phyloP scores from a whole-genome alignment of 1,284 basidiomycete genomes.

The Ustanciosporium gigantosporum region DNA sequence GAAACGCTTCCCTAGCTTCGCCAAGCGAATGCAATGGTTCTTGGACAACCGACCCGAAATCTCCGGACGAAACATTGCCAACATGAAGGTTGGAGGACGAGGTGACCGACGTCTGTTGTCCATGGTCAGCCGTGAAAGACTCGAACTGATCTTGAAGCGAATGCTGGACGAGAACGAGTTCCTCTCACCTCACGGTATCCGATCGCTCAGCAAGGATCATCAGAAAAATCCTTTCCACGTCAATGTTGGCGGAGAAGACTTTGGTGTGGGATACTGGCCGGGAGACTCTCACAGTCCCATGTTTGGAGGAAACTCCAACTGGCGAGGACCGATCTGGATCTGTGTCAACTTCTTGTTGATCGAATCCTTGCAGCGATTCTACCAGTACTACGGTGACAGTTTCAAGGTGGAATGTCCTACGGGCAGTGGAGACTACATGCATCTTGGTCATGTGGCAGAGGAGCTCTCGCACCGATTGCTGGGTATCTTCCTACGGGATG shows the following conservation, averaged over 20 bases:
- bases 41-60: slow-evolving; percentile 87
- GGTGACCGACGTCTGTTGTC: slow-evolving; percentile 87
- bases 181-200: slow-evolving; percentile 87
- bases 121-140: slow-evolving; percentile 84
- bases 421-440: slow-evolving; percentile 90
- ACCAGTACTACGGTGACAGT: slow-evolving; percentile 63
- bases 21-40: slow-evolving; percentile 98
- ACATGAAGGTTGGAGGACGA: slow-evolving; percentile 67
- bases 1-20: slow-evolving; percentile 92
- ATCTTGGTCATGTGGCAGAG: slow-evolving; percentile 86
- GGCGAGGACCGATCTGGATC: slow-evolving; percentile 84
- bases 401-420: slow-evolving; percentile 84
- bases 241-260: slow-evolving; percentile 85
- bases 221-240: slow-evolving; percentile 92
- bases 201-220: slow-evolving; percentile 82
- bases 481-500: slow-evolving; percentile 90
- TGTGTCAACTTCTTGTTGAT: slow-evolving; percentile 87
- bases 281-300: slow-evolving; percentile 94
- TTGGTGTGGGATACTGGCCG: slow-evolving; percentile 95
- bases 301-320: slow-evolving; percentile 95
- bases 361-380: slow-evolving; percentile 91
- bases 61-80: slow-evolving; percentile 89
- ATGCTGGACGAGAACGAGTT: slow-evolving; percentile 89
- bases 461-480: slow-evolving; percentile 97
- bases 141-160: slow-evolving; percentile 84